phyloP scores from a whole-genome alignment of 257 asterid genomes.

The Solanum pimpinellifolium region DNA sequence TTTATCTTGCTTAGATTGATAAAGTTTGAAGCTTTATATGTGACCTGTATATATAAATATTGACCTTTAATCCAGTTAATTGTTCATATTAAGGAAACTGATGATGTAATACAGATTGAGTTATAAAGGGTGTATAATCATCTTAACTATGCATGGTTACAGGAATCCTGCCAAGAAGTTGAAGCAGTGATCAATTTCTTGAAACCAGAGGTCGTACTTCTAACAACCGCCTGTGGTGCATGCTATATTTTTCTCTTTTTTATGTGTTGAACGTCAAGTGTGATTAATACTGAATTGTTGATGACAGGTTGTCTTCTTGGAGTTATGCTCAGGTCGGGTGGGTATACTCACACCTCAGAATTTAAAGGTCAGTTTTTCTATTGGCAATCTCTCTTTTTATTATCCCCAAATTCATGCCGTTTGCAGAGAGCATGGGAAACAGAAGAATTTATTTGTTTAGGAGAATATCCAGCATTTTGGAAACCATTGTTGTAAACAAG shows the following conservation, averaged over 20 bases:
- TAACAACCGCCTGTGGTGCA: background rate
- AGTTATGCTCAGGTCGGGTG: constrained; percentile 74
- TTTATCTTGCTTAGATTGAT: background rate
- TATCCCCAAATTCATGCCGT: background rate
- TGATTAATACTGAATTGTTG: background rate
- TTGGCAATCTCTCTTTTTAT: background rate
- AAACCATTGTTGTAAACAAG: background rate
- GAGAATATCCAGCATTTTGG: background rate
- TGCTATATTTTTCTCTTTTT: background rate
- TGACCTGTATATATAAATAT: background rate
- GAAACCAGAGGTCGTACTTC: constrained; percentile 51
- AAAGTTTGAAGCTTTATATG: background rate
- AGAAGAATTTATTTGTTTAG: background rate
- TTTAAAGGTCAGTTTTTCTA: constrained; percentile 43
- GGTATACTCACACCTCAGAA: constrained; percentile 62
- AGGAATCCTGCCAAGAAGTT: constrained; percentile 95
- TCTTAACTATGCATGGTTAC: background rate
- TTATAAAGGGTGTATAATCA: background rate
- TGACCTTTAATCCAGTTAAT: background rate
- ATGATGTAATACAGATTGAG: background rate
- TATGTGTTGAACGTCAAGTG: background rate
- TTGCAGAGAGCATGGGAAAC: background rate
- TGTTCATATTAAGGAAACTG: background rate
- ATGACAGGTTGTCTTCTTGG: constrained; percentile 75
- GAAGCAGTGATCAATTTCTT: constrained; percentile 67